Base-by-base conservation (phyloP, 2,329 filamentous ascomycete species). In the Didymella arachidicola region DNA sequence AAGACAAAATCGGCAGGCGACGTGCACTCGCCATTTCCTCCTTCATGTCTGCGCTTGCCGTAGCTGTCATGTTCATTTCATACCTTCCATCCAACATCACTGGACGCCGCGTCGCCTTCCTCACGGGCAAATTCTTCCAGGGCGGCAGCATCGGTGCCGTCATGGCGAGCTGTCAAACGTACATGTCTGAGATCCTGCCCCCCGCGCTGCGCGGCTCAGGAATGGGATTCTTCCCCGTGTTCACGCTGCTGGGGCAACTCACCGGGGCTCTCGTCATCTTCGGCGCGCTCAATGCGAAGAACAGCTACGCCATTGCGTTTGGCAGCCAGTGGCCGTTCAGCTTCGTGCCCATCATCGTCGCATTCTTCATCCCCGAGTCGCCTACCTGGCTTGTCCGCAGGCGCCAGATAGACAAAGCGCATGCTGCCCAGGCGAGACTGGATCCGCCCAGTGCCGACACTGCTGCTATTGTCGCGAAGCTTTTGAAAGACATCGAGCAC, bases 101-200 rank as follows among this genome's bases (percentile, higher is more conserved):
- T n/a, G 60, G 64, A 5, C 70, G 71, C 30, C 70, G 71, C 16
- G 66, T 64, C 26, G 63, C 62, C 10, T 83, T 83, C 63, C 73
- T 83, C 4, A 72, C 75, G 1, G 81, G 79, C 36, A 81, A 82
- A 57, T 71, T 80, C n/a, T 65, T 82, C 18, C 79, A 82, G 53
- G 81, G 82, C 8, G 67, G 78, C 45, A 74, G 79, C 1, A 77
- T 82, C 36, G 82, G 82, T 12, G 76, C 80, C 45, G 72, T 82
- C 52, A 79, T 79, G 69, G 62, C 69, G 3, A 52, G 68, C 11
- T 63, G 65, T n/a, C 70, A 73, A 30, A 83, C 82, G 0, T 84
- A 83, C 70, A 78, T 83, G 63, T 83, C 81, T 14, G 82, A 84
- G 60, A 79, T 82, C n/a, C 68, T 81, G 1, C 81, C 82, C 0